phyloP scores from a whole-genome alignment of 768 basidiomycete genomes.

The Pisolithus orientalis region DNA sequence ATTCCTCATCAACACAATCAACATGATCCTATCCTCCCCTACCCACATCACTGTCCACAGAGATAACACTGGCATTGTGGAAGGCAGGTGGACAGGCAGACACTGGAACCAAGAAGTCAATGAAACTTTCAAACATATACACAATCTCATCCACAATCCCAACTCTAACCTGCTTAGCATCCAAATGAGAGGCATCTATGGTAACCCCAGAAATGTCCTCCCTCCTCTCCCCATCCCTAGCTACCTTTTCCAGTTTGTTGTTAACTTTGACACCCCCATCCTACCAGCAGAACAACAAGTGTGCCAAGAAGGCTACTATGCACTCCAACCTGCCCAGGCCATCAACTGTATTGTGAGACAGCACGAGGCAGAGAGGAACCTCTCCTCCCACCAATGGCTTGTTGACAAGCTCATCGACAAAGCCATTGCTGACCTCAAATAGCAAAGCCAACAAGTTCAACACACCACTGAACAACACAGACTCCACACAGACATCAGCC shows the following conservation, averaged over 20 bases:
- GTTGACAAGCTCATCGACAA: too few relatives aligned
- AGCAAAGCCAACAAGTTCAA: not conserved
- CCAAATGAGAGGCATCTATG: conserved; percentile 7
- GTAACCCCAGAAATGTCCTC: not conserved
- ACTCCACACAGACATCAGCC: not conserved
- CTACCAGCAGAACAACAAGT: not conserved
- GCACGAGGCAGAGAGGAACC: not conserved
- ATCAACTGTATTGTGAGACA: not conserved
- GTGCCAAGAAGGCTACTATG: not conserved
- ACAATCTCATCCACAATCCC: conserved; percentile 1
- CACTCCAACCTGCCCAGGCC: not conserved
- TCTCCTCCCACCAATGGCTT: too few relatives aligned
- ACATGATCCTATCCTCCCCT: not conserved
- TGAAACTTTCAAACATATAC: conserved; percentile 23
- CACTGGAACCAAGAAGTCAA: conserved; percentile 29
- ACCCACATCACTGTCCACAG: conserved; percentile 23
- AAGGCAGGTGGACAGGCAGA: conserved; percentile 36
- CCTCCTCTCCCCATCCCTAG: conserved; percentile 8
- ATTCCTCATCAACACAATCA: conserved; percentile 12
- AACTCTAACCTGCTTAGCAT: not conserved
- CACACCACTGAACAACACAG: not conserved
- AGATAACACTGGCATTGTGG: conserved; percentile 36
- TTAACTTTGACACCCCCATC: not conserved
- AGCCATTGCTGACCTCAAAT: not conserved
- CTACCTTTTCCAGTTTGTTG: not conserved